Conservation (phyloP, 2,329 filamentous ascomycete species). For the Aspergillus udagawae region DNA sequence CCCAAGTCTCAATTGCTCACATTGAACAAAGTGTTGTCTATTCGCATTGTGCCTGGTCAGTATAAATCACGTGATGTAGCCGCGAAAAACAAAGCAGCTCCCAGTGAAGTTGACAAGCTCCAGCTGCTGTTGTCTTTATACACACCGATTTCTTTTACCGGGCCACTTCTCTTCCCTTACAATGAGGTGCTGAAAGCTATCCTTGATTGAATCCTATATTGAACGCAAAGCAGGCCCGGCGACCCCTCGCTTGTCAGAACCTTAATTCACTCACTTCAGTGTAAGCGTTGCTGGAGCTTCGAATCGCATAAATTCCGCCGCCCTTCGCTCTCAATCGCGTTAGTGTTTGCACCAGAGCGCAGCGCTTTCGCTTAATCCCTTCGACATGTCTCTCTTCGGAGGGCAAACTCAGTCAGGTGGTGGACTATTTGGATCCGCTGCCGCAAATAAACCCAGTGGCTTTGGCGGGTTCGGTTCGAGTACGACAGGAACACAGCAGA, state of each 20-base stretch:
- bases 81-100: slow-evolving; percentile 14
- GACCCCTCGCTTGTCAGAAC: not conserved
- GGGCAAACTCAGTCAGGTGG: slow-evolving; percentile 21
- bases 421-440: slow-evolving; percentile 28
- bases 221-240: not conserved
- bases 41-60: not conserved
- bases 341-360: not conserved
- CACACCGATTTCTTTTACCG: not conserved
- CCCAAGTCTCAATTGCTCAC: not conserved
- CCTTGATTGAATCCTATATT: not conserved
- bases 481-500: slow-evolving; percentile 14
- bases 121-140: not conserved
- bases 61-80: slow-evolving; percentile 10
- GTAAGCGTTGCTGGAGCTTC: not conserved
- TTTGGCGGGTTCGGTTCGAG: slow-evolving; percentile 32
- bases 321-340: not conserved
- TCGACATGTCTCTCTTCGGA: slow-evolving; percentile 39
- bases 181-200: not conserved
- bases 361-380: not conserved
- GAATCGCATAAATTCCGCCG: not conserved
- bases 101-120: not conserved
- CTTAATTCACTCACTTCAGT: not conserved
- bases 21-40: not conserved
- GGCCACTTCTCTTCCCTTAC: not conserved
- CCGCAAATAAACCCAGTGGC: slow-evolving; percentile 31